Percentiles rank a stretch among this genome's conserved stretches.
phyloP scores from a whole-genome alignment of 306 rosid genomes.

The Alnus rubra region DNA sequence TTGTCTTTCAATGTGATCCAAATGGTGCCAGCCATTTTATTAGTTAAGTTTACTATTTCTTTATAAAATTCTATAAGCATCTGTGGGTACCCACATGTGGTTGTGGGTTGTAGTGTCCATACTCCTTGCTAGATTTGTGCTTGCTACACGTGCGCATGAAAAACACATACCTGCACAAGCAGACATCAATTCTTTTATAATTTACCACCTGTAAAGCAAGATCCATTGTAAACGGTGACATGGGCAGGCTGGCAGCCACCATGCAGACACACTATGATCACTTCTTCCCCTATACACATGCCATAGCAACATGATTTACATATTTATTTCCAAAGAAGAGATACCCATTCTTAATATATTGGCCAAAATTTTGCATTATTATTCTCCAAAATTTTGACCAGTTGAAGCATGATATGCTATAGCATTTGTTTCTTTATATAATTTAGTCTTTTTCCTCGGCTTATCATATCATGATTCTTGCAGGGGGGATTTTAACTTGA shows the following conservation, averaged over 20 bases:
- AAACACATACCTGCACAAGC: neutral
- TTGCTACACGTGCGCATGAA: neutral
- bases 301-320: neutral
- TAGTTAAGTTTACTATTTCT: neutral
- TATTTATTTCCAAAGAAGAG: neutral
- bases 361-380: neutral
- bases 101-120: neutral
- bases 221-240: neutral
- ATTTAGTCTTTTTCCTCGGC: conserved; percentile 4
- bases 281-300: neutral
- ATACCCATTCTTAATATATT: neutral
- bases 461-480: conserved; percentile 20
- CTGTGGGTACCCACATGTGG: neutral
- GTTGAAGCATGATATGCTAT: neutral
- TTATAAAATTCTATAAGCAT: neutral
- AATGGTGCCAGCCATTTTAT: neutral
- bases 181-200: neutral
- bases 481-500: conserved; percentile 90
- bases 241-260: neutral
- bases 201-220: neutral
- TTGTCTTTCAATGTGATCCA: neutral
- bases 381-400: neutral
- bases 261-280: neutral
- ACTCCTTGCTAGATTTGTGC: neutral
- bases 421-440: neutral